Percentiles rank a stretch among this genome's conserved stretches.
Evolutionary conservation across 257 asterid species (phyloP).

Genomic region (Nicotiana undulata): DNA sequence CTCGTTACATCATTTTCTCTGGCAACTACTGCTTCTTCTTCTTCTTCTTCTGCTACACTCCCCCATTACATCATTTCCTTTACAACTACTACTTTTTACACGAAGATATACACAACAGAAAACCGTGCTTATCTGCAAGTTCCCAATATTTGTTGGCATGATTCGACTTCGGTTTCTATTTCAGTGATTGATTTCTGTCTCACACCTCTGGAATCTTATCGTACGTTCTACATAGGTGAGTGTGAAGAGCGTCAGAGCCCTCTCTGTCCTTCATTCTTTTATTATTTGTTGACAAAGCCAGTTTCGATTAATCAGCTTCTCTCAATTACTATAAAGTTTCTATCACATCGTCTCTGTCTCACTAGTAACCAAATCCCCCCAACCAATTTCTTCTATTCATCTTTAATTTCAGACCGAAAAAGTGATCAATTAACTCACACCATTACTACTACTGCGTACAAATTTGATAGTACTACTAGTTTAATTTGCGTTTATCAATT

Average conservation of each 20-base stretch:
- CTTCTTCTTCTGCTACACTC: background rate
- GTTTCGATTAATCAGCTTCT: background rate
- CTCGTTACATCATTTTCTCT: too few relatives aligned
- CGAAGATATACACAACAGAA: background rate
- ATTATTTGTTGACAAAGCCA: background rate
- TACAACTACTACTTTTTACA: background rate
- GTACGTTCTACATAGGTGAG: constrained; percentile 3
- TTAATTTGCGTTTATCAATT: background rate
- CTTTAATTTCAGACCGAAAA: background rate
- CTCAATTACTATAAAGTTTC: background rate
- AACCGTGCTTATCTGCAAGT: background rate
- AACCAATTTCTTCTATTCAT: background rate
- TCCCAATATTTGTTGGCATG: too few relatives aligned
- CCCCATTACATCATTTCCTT: background rate
- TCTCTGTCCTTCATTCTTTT: constrained; percentile 12
- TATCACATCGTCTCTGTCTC: background rate
- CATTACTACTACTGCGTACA: background rate
- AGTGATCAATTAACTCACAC: background rate
- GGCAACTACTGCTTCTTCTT: background rate
- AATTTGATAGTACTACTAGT: background rate
- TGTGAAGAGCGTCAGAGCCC: constrained; percentile 1
- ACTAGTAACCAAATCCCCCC: background rate
- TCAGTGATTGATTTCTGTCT: constrained; percentile 8
- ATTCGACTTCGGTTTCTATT: background rate
- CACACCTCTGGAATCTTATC: constrained; percentile 22